Percentiles rank a stretch among this genome's conserved stretches.
phyloP scores from a whole-genome alignment of 2,329 filamentous ascomycete species.

The Lachnellula arida region DNA sequence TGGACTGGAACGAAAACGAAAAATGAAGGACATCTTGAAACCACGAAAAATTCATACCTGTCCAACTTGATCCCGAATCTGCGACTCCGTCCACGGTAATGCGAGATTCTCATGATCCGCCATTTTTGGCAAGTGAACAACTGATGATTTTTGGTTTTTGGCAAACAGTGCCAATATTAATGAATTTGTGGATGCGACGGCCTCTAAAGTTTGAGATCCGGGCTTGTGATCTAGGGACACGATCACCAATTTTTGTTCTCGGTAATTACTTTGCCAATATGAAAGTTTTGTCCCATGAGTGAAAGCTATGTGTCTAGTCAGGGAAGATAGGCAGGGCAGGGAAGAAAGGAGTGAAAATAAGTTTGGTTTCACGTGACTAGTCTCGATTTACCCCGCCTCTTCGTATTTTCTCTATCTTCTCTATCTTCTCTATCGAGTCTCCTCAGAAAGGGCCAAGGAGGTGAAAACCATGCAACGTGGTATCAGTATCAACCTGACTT shows the following conservation, averaged over 20 bases:
- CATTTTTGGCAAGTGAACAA: not conserved
- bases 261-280: too few relatives aligned
- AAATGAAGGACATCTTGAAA: not conserved
- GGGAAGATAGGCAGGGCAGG: too few relatives aligned
- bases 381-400: not conserved
- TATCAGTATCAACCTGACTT: not conserved
- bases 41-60: conserved; percentile 19
- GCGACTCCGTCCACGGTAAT: conserved; percentile 20
- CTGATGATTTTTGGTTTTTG: too few relatives aligned
- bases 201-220: too few relatives aligned
- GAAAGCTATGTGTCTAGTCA: too few relatives aligned
- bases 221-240: too few relatives aligned
- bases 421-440: not conserved
- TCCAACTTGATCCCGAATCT: conserved; percentile 24
- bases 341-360: too few relatives aligned
- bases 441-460: not conserved
- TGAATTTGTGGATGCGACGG: too few relatives aligned
- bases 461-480: conserved; percentile 9
- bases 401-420: not conserved
- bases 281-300: too few relatives aligned
- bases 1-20: not conserved
- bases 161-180: too few relatives aligned
- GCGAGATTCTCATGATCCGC: not conserved
- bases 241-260: too few relatives aligned
- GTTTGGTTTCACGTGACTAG: too few relatives aligned